Conservation (phyloP, 192 early-diverging fungal species). For the Gamsiella multidivaricata region DNA sequence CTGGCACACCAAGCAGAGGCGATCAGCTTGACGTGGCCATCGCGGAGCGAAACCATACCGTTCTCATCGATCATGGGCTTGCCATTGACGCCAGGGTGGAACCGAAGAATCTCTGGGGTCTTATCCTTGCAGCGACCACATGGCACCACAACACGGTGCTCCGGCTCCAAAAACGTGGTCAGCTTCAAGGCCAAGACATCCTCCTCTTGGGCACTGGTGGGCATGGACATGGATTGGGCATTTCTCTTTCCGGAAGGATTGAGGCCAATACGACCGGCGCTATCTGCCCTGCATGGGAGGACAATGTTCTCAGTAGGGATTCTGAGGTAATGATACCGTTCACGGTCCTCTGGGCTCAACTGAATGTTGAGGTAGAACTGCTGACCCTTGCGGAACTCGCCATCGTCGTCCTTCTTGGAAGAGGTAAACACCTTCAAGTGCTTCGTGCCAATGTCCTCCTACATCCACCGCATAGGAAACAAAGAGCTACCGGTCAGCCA, state of each 20-base stretch:
- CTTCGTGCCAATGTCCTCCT: constrained; percentile 41
- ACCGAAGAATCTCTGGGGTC: constrained; percentile 47
- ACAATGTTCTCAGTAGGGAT: constrained; percentile 54
- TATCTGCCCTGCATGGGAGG: constrained; percentile 41
- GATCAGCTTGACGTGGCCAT: constrained; percentile 51
- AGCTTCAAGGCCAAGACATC: constrained; percentile 46
- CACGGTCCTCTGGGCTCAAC: constrained; percentile 32
- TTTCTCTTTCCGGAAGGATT: constrained; percentile 45
- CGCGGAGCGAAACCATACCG: constrained; percentile 41
- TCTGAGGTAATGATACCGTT: constrained; percentile 37
- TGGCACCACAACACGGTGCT: constrained; percentile 48
- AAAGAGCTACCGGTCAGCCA: neutral
- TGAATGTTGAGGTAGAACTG: constrained; percentile 55
- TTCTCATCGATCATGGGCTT: constrained; percentile 56
- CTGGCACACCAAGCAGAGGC: constrained; percentile 54
- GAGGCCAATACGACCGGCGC: constrained; percentile 32
- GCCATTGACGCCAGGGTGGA: constrained; percentile 53
- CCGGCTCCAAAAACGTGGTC: constrained; percentile 42
- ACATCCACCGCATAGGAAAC: neutral
- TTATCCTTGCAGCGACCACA: constrained; percentile 54
- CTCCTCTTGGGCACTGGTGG: constrained; percentile 42
- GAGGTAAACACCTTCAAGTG: constrained; percentile 41
- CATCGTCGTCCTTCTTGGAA: constrained; percentile 52
- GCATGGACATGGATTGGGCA: constrained; percentile 39
- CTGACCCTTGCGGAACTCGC: constrained; percentile 53